Conservation (phyloP, 148 eudicot genomes). For the Chenopodium quinoa region DNA sequence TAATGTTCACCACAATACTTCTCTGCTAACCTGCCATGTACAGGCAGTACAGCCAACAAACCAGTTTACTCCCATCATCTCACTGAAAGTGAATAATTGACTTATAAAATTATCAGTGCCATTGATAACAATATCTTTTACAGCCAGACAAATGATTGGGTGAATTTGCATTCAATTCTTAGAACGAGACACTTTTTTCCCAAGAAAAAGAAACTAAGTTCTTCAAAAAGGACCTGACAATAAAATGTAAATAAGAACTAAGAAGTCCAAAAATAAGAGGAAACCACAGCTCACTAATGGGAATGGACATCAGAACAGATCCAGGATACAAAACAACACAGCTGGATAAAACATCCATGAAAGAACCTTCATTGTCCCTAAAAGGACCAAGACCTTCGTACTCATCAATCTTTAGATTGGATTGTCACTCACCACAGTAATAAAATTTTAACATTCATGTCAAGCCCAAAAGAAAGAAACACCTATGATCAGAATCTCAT, state of each 20-base stretch:
- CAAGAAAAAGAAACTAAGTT: neutral
- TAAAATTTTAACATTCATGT: neutral
- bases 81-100: neutral
- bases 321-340: neutral
- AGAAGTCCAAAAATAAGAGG: neutral
- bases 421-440: neutral
- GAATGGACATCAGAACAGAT: neutral
- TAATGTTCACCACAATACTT: neutral
- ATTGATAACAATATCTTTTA: neutral
- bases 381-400: neutral
- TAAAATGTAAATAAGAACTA: neutral
- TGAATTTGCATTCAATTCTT: neutral
- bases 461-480: neutral
- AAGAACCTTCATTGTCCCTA: neutral
- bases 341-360: neutral
- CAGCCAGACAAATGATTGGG: neutral
- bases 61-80: neutral
- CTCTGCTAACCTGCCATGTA: neutral
- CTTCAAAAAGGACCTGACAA: neutral
- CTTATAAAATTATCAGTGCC: neutral
- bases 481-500: neutral
- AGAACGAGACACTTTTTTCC: no score
- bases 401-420: neutral
- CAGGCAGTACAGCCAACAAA: neutral
- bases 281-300: neutral